phyloP scores from a whole-genome alignment of 164 flowering plant species.

The Liquidambar formosana region DNA sequence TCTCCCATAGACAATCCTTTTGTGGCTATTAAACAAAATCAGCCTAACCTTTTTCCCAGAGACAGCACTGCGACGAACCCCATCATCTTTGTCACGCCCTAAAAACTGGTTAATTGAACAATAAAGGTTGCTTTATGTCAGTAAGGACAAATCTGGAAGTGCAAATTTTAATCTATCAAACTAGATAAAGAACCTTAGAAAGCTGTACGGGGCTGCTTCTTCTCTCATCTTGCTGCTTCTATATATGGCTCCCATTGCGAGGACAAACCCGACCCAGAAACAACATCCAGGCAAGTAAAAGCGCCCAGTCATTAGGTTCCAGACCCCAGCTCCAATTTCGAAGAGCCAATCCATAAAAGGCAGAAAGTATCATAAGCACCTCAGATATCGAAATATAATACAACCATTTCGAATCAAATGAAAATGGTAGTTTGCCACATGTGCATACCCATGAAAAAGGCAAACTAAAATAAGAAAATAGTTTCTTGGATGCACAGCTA shows the following conservation, averaged over 20 bases:
- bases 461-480: too few relatives aligned
- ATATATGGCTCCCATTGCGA: slow-evolving; percentile 83
- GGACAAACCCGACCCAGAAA: slow-evolving; percentile 55
- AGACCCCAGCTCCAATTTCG: slow-evolving; percentile 97
- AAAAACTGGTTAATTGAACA: slow-evolving; percentile 56
- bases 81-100: slow-evolving; percentile 85
- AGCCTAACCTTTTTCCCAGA: slow-evolving; percentile 89
- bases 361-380: slow-evolving; percentile 76
- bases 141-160: not conserved
- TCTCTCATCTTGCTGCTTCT: slow-evolving; percentile 70
- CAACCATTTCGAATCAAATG: not conserved
- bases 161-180: not conserved
- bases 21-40: not conserved
- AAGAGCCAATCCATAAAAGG: slow-evolving; percentile 84
- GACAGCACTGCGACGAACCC: slow-evolving; percentile 93
- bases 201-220: slow-evolving; percentile 90
- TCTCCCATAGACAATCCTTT: not conserved
- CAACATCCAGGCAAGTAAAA: slow-evolving; percentile 61
- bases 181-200: slow-evolving; percentile 62
- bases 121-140: not conserved
- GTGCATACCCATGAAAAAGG: not conserved
- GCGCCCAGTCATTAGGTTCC: slow-evolving; percentile 61
- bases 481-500: too few relatives aligned
- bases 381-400: slow-evolving; percentile 14
- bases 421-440: not conserved